Evolutionary conservation across 2,329 filamentous ascomycete species (phyloP).

Genomic region (Botryosphaeria dothidea): DNA sequence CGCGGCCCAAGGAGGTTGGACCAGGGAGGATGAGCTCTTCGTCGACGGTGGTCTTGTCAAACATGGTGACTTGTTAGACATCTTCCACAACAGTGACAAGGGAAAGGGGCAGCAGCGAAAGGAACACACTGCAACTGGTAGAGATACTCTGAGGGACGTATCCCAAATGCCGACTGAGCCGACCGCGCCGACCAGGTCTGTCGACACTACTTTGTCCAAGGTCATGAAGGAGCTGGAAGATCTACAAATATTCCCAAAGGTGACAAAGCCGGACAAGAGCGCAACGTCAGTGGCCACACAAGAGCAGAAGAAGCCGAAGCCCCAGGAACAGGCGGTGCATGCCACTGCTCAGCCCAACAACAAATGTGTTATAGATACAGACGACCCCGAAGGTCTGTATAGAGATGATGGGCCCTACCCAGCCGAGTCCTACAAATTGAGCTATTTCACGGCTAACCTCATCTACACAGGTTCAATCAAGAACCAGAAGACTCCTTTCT

Average conservation of each 20-base stretch:
- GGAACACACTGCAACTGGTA: background rate
- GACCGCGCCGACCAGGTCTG: background rate
- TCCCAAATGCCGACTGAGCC: constrained; percentile 3
- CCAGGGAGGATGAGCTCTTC: background rate
- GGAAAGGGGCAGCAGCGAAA: background rate
- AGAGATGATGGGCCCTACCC: background rate
- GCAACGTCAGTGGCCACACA: background rate
- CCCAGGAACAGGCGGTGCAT: background rate
- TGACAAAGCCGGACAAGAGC: background rate
- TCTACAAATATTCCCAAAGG: background rate
- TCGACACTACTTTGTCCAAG: background rate
- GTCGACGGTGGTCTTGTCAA: background rate
- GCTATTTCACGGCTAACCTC: background rate
- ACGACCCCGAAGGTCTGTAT: background rate
- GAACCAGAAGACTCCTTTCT: background rate
- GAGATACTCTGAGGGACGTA: background rate
- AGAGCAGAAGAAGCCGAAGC: background rate
- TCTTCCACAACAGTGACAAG: background rate
- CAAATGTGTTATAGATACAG: background rate
- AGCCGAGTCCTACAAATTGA: background rate
- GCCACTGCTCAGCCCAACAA: no score
- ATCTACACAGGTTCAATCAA: background rate
- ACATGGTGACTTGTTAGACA: background rate
- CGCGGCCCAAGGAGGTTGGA: background rate
- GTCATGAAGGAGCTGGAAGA: background rate